Base-by-base conservation (phyloP, 495 filamentous ascomycete species). In the Beverwykella pulmonaria region DNA sequence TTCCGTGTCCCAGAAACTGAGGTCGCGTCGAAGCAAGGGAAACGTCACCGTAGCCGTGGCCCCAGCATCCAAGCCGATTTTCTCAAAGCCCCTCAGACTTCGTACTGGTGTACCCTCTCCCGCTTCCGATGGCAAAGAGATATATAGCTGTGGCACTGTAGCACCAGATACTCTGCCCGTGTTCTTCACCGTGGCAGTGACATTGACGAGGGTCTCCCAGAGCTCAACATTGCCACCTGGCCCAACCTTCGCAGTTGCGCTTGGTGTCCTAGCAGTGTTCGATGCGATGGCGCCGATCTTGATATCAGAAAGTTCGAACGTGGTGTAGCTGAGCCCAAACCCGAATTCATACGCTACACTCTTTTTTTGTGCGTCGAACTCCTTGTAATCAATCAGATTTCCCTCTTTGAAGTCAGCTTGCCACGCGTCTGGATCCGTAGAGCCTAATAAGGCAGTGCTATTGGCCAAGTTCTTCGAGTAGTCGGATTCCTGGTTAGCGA, bases 141-240 rank as follows among this genome's bases (percentile, higher is more conserved):
- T 59, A 74, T 80, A 88, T 69, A 89, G 75, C 74, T 89, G 86
- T 0, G 83, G 79, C 15, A 88, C 81, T 60, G 87, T 84, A 10
- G 80, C 78, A 23, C 82, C 86, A 12, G 74, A 63, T 0, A 84
- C 78, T 0, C 70, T 62, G 15, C 86, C 86, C 0, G 73, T 80
- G 63, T 88, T 89, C 29, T 75, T 75, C 2, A 88, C 74, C 0
- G 70, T 72, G 0, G 75, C 78, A 0, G 71, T 74, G 26, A 87
- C 72, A 75, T 48, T 75, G 81, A 50, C 81, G 61, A 20, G 70
- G 65, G 34, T 48, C 2, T 50, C 62, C 54, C 68, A 66, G 12
- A 66, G 62, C n/a, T 70, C 56, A 20, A 27, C 50, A 23, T 70
- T 65, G 4, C 68, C 61, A 17, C 68, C 68, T 5, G 65, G 57